Evolutionary conservation across 1,139 yeast genomes (phyloP), one percentile per base, ranked within the genome.

Genomic region (Candida sanyaensis): DNA sequence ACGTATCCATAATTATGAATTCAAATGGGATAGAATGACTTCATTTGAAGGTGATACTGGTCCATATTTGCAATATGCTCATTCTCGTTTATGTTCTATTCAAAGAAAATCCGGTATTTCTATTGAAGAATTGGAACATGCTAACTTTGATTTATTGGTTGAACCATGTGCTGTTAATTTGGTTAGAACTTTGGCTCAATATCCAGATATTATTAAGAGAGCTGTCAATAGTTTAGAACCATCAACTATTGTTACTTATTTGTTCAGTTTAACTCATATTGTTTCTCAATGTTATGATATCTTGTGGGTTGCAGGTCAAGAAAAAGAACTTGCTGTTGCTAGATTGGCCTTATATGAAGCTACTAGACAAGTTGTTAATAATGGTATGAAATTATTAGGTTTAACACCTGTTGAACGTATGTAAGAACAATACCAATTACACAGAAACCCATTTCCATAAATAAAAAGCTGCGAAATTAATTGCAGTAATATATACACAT

Each of bases 41-140:
- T 90, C 97, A 6, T 92, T 95, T 59, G 99, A 93, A 78, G 99
- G 99, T 71, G 99, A 93, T 71, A 93, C 99, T 52, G 99, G 99
- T 65, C 99, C 99, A 53, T 93, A 95, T 75, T 81, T 93, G 69
- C 99, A 93, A 73, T 93, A 93, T 65, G 99, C 99, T 43, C 99
- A 93, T 73, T 91, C 99, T 38, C 89, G 99, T 72, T 83, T 93
- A 66, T 83, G 95, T 73, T 92, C 98, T 3, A 92, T 93, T 62
- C 93, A 90, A 73, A 88, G 99, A 76, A 91, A 89, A 59, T 83
- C 96, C 26, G 71, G 68, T 46, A 68, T 71, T 44, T 76, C 79
- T 43, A 74, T 82, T 42, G 63, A 76, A 10, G 74, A 76, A 48
- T 71, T 80, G 66, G 50, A 61, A 37, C 62, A 66, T 32, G 96